These are phyloP conservation scores for Pythium phragmitis DNA, from an alignment of 352 stramenopile species.

Conservation along the genomic window DNA sequence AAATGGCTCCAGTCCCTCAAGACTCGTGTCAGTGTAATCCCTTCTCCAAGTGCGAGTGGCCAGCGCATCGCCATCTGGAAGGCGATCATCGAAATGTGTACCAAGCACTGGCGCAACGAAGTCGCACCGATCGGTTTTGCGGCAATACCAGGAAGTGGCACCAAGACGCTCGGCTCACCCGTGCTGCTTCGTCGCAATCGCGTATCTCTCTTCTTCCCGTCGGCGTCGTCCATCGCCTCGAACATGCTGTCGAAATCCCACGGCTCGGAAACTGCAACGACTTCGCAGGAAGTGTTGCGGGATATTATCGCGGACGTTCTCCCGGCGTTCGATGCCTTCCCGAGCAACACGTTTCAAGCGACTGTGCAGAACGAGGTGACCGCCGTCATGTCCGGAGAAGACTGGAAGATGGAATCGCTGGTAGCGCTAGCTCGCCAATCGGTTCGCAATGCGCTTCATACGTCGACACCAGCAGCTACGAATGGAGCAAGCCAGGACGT, in stretches of 20 bases:
- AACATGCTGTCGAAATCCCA: constrained; percentile 41
- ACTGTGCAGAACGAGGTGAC: constrained; percentile 63
- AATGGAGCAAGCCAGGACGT: constrained; percentile 2
- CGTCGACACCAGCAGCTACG: not conserved
- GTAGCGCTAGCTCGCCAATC: constrained; percentile 64
- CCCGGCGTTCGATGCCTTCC: constrained; percentile 63
- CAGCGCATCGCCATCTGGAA: constrained; percentile 63
- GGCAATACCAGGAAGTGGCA: constrained; percentile 31
- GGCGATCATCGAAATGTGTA: constrained; percentile 62
- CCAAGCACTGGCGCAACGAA: constrained; percentile 68
- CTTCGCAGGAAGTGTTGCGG: constrained; percentile 37
- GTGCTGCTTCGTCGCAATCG: constrained; percentile 70
- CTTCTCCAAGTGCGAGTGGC: constrained; percentile 15
- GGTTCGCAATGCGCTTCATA: constrained; percentile 43
- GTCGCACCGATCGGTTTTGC: constrained; percentile 72
- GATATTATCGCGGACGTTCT: constrained; percentile 58
- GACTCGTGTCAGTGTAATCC: not conserved
- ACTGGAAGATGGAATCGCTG: constrained; percentile 72
- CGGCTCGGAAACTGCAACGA: constrained; percentile 23
- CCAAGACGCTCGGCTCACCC: constrained; percentile 43
- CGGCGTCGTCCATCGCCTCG: constrained; percentile 46
- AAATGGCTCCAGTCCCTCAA: constrained; percentile 28
- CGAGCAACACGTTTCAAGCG: constrained; percentile 55
- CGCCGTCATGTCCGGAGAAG: constrained; percentile 38
- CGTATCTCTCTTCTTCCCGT: constrained; percentile 60